Conservation (phyloP, 2,329 filamentous ascomycete genomes). For the Elsinoe batatas region DNA sequence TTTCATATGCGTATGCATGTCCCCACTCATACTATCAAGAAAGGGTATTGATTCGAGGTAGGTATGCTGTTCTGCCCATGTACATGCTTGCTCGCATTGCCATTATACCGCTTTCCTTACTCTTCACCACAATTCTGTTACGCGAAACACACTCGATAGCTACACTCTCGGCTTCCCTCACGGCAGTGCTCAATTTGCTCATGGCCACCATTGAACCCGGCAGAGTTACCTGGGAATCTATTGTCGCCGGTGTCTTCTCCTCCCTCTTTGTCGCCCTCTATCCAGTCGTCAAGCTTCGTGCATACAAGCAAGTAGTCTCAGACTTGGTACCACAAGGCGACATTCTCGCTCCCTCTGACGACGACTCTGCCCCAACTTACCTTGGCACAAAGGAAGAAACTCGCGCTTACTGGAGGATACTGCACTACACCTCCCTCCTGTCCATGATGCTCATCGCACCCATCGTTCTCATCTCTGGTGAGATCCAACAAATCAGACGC, state of each 20-base stretch:
- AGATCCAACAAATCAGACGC: slow-evolving; percentile 38
- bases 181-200: slow-evolving; percentile 42
- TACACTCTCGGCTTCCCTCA: slow-evolving; percentile 41
- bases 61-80: slow-evolving; percentile 42
- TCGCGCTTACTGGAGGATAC: slow-evolving; percentile 41
- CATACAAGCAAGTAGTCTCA: slow-evolving; percentile 39
- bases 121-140: slow-evolving; percentile 39
- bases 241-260: slow-evolving; percentile 44
- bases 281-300: slow-evolving; percentile 41
- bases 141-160: slow-evolving; percentile 38
- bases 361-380: slow-evolving; percentile 20
- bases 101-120: slow-evolving; percentile 40
- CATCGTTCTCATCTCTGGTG: slow-evolving; percentile 41
- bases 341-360: slow-evolving; percentile 25
- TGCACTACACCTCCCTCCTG: slow-evolving; percentile 44
- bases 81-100: slow-evolving; percentile 45
- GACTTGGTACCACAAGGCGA: slow-evolving; percentile 37
- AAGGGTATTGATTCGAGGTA: slow-evolving; percentile 18
- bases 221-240: slow-evolving; percentile 43
- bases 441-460: slow-evolving; percentile 41
- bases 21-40: not conserved
- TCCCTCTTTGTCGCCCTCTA: slow-evolving; percentile 44
- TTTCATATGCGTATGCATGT: slow-evolving; percentile 41
- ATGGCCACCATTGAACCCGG: slow-evolving; percentile 39
- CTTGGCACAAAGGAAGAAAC: slow-evolving; percentile 37